A percentile compares a stretch with the other conserved stretches of the same genome.
Evolutionary conservation across 495 filamentous ascomycete genomes (phyloP).

Genomic region (Penicillium simplicissimum): DNA sequence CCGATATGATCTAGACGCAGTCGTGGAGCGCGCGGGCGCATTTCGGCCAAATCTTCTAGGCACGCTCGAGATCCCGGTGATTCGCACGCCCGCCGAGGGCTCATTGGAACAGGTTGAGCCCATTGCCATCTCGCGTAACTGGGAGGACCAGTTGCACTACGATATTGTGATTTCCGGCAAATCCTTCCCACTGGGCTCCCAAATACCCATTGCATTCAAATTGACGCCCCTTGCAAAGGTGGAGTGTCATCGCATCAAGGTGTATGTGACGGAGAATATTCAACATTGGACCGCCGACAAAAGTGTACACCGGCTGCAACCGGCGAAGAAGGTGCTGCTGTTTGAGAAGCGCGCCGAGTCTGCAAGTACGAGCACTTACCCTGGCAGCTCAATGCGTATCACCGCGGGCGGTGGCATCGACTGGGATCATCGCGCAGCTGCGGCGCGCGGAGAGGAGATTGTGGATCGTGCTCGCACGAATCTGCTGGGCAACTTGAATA

Average conservation of each 20-base stretch:
- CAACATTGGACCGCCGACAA: conserved; percentile 92
- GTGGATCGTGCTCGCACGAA: conserved; percentile 61
- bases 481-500: conserved; percentile 75
- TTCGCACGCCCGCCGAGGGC: conserved; percentile 86
- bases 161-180: conserved; percentile 99
- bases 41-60: conserved; percentile 91
- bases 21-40: conserved; percentile 85
- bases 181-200: conserved; percentile 90
- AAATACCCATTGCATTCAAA: conserved; percentile 97
- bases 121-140: conserved; percentile 93
- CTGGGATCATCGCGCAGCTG: conserved; percentile 60
- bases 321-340: conserved; percentile 78
- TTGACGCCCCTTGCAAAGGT: conserved; percentile 95
- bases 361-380: conserved; percentile 72
- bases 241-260: conserved; percentile 93
- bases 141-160: conserved; percentile 98
- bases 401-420: conserved; percentile 78
- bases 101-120: conserved; percentile 94
- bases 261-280: conserved; percentile 89
- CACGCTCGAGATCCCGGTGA: conserved; percentile 78
- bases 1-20: conserved; percentile 84
- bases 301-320: conserved; percentile 83
- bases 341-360: conserved; percentile 91
- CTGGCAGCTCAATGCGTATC: conserved; percentile 76
- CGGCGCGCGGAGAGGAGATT: conserved; percentile 59